phyloP scores from a whole-genome alignment of 306 rosid species.

The Vigna hirtella region DNA sequence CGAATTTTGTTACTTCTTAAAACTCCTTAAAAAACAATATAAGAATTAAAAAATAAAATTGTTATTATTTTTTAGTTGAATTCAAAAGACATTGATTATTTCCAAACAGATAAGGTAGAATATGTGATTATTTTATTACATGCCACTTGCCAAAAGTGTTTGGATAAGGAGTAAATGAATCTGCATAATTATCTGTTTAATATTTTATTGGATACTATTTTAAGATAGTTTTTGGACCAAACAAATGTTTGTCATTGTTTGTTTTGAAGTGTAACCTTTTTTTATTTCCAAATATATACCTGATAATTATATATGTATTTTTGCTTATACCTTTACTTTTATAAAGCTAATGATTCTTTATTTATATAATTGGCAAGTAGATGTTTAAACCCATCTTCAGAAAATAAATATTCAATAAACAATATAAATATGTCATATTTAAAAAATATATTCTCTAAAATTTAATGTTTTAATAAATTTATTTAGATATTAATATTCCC shows the following conservation, averaged over 20 bases:
- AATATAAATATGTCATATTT: neutral
- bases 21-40: neutral
- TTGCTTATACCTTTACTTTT: too few species aligned
- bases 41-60: neutral
- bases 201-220: constrained; percentile 1
- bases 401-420: neutral
- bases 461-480: too few species aligned
- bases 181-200: constrained; percentile 3
- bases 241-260: neutral
- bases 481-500: too few species aligned
- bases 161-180: constrained; percentile 35
- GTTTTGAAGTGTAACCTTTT: neutral
- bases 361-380: too few species aligned
- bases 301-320: neutral
- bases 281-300: neutral
- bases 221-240: neutral
- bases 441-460: too few species aligned
- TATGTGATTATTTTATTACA: neutral
- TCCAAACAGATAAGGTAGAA: neutral
- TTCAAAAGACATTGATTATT: constrained; percentile 22
- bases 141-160: constrained; percentile 13
- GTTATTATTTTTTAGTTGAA: neutral
- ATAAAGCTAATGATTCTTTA: too few species aligned
- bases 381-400: too few species aligned
- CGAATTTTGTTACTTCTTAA: too few species aligned